A percentile compares a stretch with the other conserved stretches of the same genome.
Evolutionary conservation across 2,329 filamentous ascomycete species (phyloP).

Genomic region (Paecilomyces variotii): DNA sequence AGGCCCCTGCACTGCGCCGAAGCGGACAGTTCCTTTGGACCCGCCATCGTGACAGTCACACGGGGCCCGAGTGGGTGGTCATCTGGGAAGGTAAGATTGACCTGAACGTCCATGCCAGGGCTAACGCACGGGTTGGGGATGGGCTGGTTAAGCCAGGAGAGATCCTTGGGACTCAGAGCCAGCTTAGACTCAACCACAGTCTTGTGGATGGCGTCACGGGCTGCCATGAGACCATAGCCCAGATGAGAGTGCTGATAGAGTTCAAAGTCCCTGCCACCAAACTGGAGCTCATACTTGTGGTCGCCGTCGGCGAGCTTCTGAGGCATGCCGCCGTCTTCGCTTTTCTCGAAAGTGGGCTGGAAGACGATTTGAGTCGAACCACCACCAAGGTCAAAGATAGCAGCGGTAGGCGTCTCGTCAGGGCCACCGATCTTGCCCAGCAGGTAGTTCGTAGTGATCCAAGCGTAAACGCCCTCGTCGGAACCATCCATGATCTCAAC

Average conservation of each 20-base stretch:
- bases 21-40: conserved; percentile 60
- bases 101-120: conserved; percentile 65
- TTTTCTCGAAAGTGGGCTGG: conserved; percentile 80
- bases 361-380: conserved; percentile 99
- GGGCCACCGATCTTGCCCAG: conserved; percentile 94
- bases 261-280: conserved; percentile 82
- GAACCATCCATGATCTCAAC: conserved; percentile 97
- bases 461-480: conserved; percentile 95
- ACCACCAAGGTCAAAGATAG: conserved; percentile 91
- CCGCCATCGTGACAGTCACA: conserved; percentile 76
- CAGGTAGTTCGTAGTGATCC: conserved; percentile 98
- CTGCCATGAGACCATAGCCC: conserved; percentile 92
- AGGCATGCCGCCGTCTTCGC: conserved; percentile 68
- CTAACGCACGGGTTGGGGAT: conserved; percentile 80
- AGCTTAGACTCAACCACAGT: conserved; percentile 65
- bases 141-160: conserved; percentile 61
- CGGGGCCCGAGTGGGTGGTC: conserved; percentile 57
- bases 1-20: conserved; percentile 83
- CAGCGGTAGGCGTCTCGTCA: conserved; percentile 82
- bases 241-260: conserved; percentile 98
- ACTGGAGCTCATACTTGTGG: conserved; percentile 88
- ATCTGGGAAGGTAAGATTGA: conserved; percentile 63
- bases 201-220: conserved; percentile 76
- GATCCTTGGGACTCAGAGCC: conserved; percentile 51
- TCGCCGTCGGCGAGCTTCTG: conserved; percentile 79